Evolutionary conservation across 2,329 filamentous ascomycete species (phyloP), one percentile per base, ranked within the genome.

Genomic region (Alternaria tenuissima): DNA sequence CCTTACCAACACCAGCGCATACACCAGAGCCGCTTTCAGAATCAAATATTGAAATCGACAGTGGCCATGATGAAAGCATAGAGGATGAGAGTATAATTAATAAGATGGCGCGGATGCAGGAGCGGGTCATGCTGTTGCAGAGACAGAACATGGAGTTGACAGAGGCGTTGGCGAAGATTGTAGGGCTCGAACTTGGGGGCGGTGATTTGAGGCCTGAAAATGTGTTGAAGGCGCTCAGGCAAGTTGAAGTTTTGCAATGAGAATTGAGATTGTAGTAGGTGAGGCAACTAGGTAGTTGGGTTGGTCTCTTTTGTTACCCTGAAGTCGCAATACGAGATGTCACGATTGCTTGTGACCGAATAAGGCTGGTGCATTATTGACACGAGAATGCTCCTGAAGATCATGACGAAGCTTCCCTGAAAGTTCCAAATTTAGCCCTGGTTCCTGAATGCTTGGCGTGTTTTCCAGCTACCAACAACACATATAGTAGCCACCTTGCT

Each of bases 91-190:
- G 54, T 24, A 30, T 49, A 24, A 41, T 22, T 11, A 52, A 60
- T n/a, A 67, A 68, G 51, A 65, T 69, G 53, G 47, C 36, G n/a
- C 57, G 47, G 6, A 54, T 74, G 30, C 61, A 73, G 56, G 59
- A 71, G 28, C 60, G 53, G 30, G 62, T 72, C 7, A 51, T 66
- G 12, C 24, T 55, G 30, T 54, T 76, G 24, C 70, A 72, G 62
- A 52, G 63, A 43, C 69, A 73, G 59, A 76, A 74, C 28, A 65
- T 55, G 7, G 63, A 72, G 49, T 61, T 76, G 5, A 68, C 66
- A 3, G 68, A 70, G 26, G 71, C 68, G 12, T 42, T 75, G 43
- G 71, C 67, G 20, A 70, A 65, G 62, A 67, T 74, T 24, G 62
- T 72, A 22, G 73, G 72, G 3, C 43, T 75, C 22, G 62, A 73